Base-by-base conservation (phyloP, 2,329 filamentous ascomycete genomes). In the Pseudocercospora fijiensis region DNA sequence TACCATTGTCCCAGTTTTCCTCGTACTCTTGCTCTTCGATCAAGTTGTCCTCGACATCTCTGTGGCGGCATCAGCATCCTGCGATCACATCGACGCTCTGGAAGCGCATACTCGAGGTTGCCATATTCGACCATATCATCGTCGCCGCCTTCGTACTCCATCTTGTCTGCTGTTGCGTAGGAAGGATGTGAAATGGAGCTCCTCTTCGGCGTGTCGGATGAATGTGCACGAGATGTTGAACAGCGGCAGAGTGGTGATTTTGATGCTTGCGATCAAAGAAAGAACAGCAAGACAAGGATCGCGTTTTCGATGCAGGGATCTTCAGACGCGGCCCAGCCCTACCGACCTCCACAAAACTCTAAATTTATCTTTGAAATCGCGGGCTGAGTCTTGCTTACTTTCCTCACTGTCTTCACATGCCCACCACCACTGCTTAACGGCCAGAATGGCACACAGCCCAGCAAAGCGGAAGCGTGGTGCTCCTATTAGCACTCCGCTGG, bases 1-100 rank as follows among this genome's bases (percentile, higher is more conserved):
- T 58, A 65, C 70, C 70, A 43, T 68, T 67, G 33, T 80, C 76
- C 52, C 83, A 84, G 64, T 87, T 84, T 20, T 82, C 80, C 62
- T 84, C 75, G 65, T 86, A 85, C 56, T 86, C 83, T 64, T 86
- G 83, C 63, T 77, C 76, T 33, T 77, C 74, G 56, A 77, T 72
- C 65, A 77, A 69, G 65, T 77, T 77, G 64, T 75, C 75, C n/a
- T 71, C 74, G 37, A 75, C 71, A 53, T 74, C 73, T 67, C 75
- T 77, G 47, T 27, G 45, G 7, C 10, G 6, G n/a, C 2, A 43
- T 66, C 47, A 65, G 66, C 41, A 13, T 24, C 41, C 41, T 47
- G 43, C 43, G 43, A 58, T 18, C 55, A 20, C 55, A 41, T 26
- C 1, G 3, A 2, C 10, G 18, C 26, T 24, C 3, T 24, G 27